Base-by-base conservation (phyloP, 495 filamentous ascomycete species). In the Coniosporium apollinis region DNA sequence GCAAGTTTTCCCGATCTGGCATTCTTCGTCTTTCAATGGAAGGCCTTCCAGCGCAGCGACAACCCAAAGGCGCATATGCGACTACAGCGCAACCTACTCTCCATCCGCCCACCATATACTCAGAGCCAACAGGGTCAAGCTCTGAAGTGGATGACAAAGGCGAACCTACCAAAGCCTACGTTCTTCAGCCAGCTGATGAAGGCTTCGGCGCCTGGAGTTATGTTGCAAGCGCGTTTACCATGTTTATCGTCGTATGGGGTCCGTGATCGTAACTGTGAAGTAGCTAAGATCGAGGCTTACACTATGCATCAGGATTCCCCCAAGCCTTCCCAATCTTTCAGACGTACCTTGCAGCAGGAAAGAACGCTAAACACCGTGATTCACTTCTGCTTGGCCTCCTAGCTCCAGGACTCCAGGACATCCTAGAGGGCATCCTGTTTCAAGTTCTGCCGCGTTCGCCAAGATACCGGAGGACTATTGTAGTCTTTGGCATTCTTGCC, bases 121-220 rank as follows among this genome's bases (percentile, higher is more conserved):
- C 4, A 8, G 8, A 5, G 6, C 10, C 22, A 40, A 3, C 18
- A 18, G 3, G 14, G 20, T 2, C 24, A 18, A 22, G 20, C 31
- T 33, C 31, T 11, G 42, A 41, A 37, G 3, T 30, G 2, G 42
- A 37, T 9, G 29, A 28, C 9, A 25, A 41, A 20, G 41, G 35
- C 30, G 37, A 30, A 8, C 35, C 19, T 14, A 20, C 30, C n/a
- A 33, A 25, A 17, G 22, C 20, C 2, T 40, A 16, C 18, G 31
- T 7, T 13, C 21, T 44, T 18, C 42, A 44, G 31, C 41, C 41
- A 22, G 41, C 34, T 5, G 41, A 44, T 25, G 36, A 44, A 18
- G 41, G 41, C 11, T 44, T 44, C 29, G 41, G 37, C 17, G 41
- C 41, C 3, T 44, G 37, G 41, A 44, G 41, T 26, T 44, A 44